phyloP scores from a whole-genome alignment of 106 monocot species.

The Allium sativum region DNA sequence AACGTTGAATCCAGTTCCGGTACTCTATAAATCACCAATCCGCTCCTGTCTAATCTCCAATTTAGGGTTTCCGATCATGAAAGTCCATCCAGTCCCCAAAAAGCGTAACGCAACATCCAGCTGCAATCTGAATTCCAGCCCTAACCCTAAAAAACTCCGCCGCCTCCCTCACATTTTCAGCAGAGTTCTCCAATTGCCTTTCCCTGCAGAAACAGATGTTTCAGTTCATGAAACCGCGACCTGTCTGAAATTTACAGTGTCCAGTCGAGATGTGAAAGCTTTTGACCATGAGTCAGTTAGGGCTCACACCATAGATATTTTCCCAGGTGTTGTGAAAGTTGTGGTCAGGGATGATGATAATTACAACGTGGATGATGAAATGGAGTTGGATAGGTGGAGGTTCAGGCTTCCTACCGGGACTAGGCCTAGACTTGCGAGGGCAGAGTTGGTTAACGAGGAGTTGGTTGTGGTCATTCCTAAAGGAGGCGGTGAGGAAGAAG shows the following conservation, averaged over 20 bases:
- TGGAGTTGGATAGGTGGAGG: constrained; percentile 56
- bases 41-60: too few species aligned
- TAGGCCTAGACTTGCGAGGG: constrained; percentile 12
- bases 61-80: constrained; percentile 8
- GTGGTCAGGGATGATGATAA: constrained; percentile 15
- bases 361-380: constrained; percentile 9
- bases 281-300: constrained; percentile 10
- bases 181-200: constrained; percentile 56
- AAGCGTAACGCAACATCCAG: too few species aligned
- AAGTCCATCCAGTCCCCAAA: constrained; percentile 1
- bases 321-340: constrained; percentile 49
- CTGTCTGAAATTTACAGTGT: constrained; percentile 24
- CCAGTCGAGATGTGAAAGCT: constrained; percentile 8
- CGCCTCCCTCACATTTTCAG: constrained; percentile 59
- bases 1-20: too few species aligned
- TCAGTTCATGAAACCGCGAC: constrained; percentile 20
- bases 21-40: too few species aligned
- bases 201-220: constrained; percentile 47
- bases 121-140: background rate
- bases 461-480: constrained; percentile 53
- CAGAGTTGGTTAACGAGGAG: constrained; percentile 30
- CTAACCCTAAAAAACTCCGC: constrained; percentile 29
- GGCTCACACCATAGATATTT: constrained; percentile 29
- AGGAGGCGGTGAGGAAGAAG: constrained; percentile 10
- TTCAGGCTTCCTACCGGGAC: constrained; percentile 37